Evolutionary conservation across 768 basidiomycete species (phyloP).

Genomic region (Amanita inopinata): DNA sequence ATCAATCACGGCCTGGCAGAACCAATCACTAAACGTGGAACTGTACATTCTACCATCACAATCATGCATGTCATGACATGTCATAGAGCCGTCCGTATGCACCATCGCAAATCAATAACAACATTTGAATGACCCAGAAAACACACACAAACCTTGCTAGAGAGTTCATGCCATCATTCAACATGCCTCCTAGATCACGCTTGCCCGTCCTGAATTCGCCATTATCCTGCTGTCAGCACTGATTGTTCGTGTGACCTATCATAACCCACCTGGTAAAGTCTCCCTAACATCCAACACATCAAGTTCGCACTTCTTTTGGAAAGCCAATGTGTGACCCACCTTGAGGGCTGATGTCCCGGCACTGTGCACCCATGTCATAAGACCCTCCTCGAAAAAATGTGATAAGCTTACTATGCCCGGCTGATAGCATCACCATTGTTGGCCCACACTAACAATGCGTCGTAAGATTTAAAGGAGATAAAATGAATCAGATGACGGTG

Average conservation of each 20-base stretch:
- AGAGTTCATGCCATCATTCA: conserved; percentile 95
- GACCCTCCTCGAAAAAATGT: neutral
- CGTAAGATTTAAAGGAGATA: neutral
- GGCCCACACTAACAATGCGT: conserved; percentile 66
- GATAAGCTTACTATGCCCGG: conserved; percentile 60
- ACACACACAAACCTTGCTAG: conserved; percentile 49
- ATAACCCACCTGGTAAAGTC: conserved; percentile 70
- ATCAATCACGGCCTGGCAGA: conserved; percentile 92
- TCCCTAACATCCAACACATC: conserved; percentile 34
- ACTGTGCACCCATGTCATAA: conserved; percentile 27
- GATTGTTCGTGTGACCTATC: conserved; percentile 3
- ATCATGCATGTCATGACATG: no score
- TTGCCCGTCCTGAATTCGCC: conserved; percentile 79
- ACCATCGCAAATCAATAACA: no score
- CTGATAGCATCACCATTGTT: conserved; percentile 97
- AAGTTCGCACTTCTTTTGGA: conserved; percentile 6
- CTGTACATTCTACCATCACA: conserved; percentile 90
- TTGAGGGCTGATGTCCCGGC: conserved; percentile 96
- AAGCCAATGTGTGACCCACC: conserved; percentile 30
- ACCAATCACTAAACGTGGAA: conserved; percentile 91
- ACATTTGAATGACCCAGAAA: no score
- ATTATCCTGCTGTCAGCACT: conserved; percentile 6
- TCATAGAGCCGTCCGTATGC: no score
- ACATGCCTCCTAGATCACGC: conserved; percentile 81
- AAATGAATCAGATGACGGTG: neutral